Conservation (phyloP, 2,329 filamentous ascomycete genomes). For the Neofusicoccum parvum region DNA sequence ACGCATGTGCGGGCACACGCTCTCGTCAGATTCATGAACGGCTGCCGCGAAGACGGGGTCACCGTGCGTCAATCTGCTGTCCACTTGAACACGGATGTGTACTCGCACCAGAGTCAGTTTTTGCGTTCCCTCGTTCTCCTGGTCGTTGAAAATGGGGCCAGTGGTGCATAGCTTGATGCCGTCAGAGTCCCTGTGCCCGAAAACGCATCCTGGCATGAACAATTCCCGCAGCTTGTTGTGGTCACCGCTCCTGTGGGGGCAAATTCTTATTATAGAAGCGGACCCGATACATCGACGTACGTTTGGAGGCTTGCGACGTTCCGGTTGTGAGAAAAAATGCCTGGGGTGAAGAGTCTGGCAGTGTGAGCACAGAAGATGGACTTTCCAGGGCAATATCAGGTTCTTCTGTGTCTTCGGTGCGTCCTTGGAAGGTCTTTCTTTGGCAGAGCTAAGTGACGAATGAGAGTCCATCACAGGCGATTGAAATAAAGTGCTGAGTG, state of each 20-base stretch:
- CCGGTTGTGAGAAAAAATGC: neutral
- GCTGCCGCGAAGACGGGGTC: neutral
- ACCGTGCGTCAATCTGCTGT: too few species aligned
- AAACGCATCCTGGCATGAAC: neutral
- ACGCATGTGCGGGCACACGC: neutral
- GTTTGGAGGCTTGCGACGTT: neutral
- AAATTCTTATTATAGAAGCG: neutral
- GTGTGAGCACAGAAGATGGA: neutral
- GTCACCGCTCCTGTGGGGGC: neutral
- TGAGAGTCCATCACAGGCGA: too few species aligned
- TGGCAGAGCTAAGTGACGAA: too few species aligned
- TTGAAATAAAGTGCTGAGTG: too few species aligned
- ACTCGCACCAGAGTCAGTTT: too few species aligned
- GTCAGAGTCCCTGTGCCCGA: neutral
- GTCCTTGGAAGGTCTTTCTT: too few species aligned
- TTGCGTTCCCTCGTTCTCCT: too few species aligned
- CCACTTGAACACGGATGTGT: too few species aligned
- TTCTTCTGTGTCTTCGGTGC: too few species aligned
- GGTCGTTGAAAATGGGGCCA: neutral
- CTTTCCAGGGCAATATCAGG: too few species aligned
- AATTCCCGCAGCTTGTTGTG: neutral
- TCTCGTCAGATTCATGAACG: neutral
- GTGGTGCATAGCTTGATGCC: neutral
- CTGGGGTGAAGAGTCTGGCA: neutral
- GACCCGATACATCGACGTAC: neutral